Percentiles rank a stretch among this genome's conserved stretches.
Evolutionary conservation across 768 basidiomycete species (phyloP).

Genomic region (Crucibulum laeve): DNA sequence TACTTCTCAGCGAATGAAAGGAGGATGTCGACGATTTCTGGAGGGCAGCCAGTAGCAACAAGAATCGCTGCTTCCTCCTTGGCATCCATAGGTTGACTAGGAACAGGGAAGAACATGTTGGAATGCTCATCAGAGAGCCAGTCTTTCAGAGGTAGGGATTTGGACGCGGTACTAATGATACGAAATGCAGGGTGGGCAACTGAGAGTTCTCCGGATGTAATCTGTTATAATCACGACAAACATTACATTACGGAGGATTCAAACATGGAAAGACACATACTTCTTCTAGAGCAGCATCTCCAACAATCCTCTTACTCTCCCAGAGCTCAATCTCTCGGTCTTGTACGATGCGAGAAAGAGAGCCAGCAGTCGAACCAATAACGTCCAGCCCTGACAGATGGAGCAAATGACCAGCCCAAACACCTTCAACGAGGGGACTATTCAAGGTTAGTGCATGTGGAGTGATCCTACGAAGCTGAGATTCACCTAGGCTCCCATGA

Average conservation of each 20-base stretch:
- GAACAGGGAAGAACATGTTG: conserved; percentile 67
- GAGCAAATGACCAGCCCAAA: conserved; percentile 50
- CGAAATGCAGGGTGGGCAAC: conserved; percentile 56
- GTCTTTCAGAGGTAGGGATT: conserved; percentile 60
- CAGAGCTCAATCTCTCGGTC: conserved; percentile 64
- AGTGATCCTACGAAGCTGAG: not conserved
- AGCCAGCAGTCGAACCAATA: conserved; percentile 63
- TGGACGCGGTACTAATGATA: conserved; percentile 57
- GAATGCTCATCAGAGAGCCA: conserved; percentile 66
- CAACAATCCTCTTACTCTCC: conserved; percentile 58
- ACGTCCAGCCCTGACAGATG: conserved; percentile 61
- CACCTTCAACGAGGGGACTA: conserved; percentile 54
- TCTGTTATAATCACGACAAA: conserved; percentile 15
- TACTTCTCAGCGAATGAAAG: conserved; percentile 57
- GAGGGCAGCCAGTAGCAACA: conserved; percentile 43
- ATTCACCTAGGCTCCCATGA: conserved; percentile 58
- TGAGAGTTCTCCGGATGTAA: conserved; percentile 35
- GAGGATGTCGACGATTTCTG: conserved; percentile 30
- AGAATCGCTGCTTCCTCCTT: conserved; percentile 49
- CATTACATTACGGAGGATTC: not conserved
- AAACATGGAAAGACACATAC: conserved; percentile 15
- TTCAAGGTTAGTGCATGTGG: not conserved
- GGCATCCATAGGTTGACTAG: conserved; percentile 54
- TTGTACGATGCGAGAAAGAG: conserved; percentile 53
- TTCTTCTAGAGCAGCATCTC: conserved; percentile 41